Evolutionary conservation across 331 rosid genomes (phyloP), one percentile per base, ranked within the genome.

Genomic region (Acacia pycnantha): DNA sequence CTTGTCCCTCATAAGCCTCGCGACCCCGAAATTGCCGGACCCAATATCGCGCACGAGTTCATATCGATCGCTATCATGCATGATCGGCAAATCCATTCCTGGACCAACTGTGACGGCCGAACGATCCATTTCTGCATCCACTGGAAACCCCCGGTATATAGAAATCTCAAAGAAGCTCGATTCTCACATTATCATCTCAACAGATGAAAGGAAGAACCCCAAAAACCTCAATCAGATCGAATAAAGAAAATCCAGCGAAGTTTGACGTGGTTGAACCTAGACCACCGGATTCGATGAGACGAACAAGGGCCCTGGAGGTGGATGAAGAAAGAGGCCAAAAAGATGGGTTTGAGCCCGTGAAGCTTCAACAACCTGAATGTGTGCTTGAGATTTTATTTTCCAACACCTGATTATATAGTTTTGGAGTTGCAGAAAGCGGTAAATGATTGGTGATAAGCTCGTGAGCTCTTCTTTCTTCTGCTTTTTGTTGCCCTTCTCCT

Each of bases 1-100:
- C 82, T 89, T 93, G 74, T 95, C 98, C 79, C 94, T 90, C 96
- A 95, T 91, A 78, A 92, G 89, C 88, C 98, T 90, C 0, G 98
- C 98, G n/a, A 95, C 96, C 44, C 98, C 98, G 48, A 95, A 95
- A 89, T 95, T 93, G 1, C 98, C 98, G 21, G 98, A 90, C 64
- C 97, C 98, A 79, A 95, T 95, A 86, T 93, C 97, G 18, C 89
- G 87, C 2, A 93, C 98, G 3, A 95, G 91, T 84, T 95, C 98
- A 87, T 91, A 95, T 29, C 98, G 91, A 74, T 93, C 97, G 76
- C 94, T 93, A 19, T 95, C 97, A 79, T 93, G 98, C 98, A 93
- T 91, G 85, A 93, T 95, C 75, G 94, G 94, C 80, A 92, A 11
- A 72, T 92, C 97, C 98, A 93, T 92, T 72, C 90, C 97, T 5